Conservation (phyloP, 2,329 filamentous ascomycete species). For the Cladosporium sphaerospermum region DNA sequence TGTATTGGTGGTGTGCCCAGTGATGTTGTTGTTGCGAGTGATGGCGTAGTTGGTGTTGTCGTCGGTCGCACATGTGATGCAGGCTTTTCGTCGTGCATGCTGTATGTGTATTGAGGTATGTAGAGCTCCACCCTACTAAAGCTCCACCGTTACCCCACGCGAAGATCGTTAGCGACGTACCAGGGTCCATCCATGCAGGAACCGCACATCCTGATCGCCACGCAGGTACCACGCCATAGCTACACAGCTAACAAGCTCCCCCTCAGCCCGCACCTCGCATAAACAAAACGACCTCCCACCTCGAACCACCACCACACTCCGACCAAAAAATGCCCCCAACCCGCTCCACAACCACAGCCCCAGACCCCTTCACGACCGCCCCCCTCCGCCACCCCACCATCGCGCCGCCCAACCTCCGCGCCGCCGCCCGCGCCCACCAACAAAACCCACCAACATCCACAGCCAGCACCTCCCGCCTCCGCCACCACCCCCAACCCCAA, state of each 20-base stretch:
- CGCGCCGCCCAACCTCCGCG: conserved; percentile 5
- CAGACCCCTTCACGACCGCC: conserved; percentile 2
- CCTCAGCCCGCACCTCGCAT: background rate
- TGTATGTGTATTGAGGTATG: too few relatives aligned
- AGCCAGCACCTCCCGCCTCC: conserved; percentile 8
- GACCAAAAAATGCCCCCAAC: background rate
- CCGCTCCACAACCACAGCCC: background rate
- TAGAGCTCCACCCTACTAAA: too few relatives aligned
- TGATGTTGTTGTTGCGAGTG: too few relatives aligned
- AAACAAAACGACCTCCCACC: background rate
- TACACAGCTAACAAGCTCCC: background rate
- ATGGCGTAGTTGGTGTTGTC: background rate
- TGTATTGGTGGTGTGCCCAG: too few relatives aligned
- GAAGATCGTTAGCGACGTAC: too few relatives aligned
- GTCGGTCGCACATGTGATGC: background rate
- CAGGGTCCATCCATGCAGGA: background rate
- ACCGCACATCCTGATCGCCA: background rate
- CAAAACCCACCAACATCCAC: conserved; percentile 3
- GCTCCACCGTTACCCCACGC: too few relatives aligned
- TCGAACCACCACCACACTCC: background rate
- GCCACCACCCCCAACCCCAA: conserved; percentile 8
- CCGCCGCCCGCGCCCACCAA: background rate
- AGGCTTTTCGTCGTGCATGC: background rate
- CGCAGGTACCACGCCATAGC: background rate
- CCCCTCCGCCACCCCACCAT: conserved; percentile 7